Percentiles rank a stretch among this genome's conserved stretches.
Conservation (phyloP, 176 grass and related monocot genomes). For the Rhynchospora breviuscula region DNA sequence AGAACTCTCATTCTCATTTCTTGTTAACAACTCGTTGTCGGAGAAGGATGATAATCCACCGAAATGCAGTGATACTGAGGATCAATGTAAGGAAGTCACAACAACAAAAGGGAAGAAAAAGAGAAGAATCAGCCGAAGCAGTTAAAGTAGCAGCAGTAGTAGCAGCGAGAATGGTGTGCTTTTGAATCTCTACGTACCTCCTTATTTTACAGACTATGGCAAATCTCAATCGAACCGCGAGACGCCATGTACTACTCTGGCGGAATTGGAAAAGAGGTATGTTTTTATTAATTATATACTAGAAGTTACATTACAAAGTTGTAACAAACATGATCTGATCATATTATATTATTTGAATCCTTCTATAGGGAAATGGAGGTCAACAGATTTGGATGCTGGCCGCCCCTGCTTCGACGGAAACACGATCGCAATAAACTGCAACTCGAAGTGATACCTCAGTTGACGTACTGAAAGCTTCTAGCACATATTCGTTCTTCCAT, state of each 20-base stretch:
- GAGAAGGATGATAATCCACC: not conserved
- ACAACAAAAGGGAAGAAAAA: not conserved
- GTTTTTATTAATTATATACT: not conserved
- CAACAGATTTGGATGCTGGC: slow-evolving; percentile 12
- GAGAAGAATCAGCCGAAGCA: slow-evolving; percentile 13
- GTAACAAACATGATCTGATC: not conserved
- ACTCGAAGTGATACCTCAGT: not conserved
- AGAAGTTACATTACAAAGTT: not conserved
- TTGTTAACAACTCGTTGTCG: slow-evolving; percentile 2
- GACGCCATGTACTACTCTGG: not conserved
- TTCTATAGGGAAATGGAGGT: slow-evolving; percentile 8
- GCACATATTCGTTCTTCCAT: not conserved
- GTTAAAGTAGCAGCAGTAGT: not conserved
- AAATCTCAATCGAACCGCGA: not conserved
- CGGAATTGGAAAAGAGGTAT: slow-evolving; percentile 27
- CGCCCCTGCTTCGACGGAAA: not conserved
- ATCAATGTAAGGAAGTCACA: not conserved
- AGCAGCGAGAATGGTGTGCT: slow-evolving; percentile 15
- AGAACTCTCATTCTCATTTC: slow-evolving; percentile 32
- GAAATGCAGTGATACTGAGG: not conserved
- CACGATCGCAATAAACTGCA: not conserved
- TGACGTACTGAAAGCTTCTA: not conserved
- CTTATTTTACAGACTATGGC: not conserved
- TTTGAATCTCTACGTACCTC: slow-evolving; percentile 28
- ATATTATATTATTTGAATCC: not conserved